These are phyloP conservation scores for Chalciporus pseudorubinellus DNA, from an alignment of 768 basidiomycete genomes.

Conservation along the genomic window DNA sequence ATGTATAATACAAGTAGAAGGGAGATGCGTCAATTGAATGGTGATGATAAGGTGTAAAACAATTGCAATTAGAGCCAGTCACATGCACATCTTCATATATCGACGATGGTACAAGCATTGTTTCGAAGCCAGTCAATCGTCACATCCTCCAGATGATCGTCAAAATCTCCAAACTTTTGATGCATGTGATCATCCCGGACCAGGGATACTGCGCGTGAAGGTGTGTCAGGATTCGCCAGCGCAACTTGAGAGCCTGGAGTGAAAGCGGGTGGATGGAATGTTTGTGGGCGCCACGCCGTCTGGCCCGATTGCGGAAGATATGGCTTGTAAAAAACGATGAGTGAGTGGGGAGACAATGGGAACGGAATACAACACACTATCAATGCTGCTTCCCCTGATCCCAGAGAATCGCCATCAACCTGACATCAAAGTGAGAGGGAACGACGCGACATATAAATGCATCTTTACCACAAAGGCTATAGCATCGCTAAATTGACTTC, in stretches of 20 bases:
- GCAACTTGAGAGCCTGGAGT: constrained; percentile 44
- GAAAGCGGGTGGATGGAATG: constrained; percentile 42
- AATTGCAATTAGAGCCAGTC: no score
- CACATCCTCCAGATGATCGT: constrained; percentile 79
- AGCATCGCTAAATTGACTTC: constrained; percentile 52
- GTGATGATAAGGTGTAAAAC: no score
- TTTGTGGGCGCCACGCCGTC: constrained; percentile 48
- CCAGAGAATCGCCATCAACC: constrained; percentile 63
- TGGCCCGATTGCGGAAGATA: constrained; percentile 43
- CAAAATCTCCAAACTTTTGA: constrained; percentile 70
- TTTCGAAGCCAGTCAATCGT: constrained; percentile 50
- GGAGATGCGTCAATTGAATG: not conserved
- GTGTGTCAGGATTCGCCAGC: constrained; percentile 44
- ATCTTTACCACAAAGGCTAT: constrained; percentile 67
- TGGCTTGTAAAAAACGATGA: constrained; percentile 38
- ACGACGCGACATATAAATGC: not conserved
- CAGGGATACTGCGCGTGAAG: constrained; percentile 45
- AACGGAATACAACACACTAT: constrained; percentile 44
- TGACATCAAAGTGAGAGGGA: constrained; percentile 24
- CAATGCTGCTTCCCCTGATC: constrained; percentile 49
- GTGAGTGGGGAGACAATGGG: not conserved
- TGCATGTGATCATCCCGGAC: constrained; percentile 53
- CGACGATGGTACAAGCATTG: constrained; percentile 27
- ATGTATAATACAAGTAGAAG: not conserved
- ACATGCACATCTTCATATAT: constrained; percentile 13